Percentiles rank a stretch among this genome's conserved stretches.
phyloP scores from a whole-genome alignment of 2,329 filamentous ascomycete genomes.

The Trichoderma asperellum region DNA sequence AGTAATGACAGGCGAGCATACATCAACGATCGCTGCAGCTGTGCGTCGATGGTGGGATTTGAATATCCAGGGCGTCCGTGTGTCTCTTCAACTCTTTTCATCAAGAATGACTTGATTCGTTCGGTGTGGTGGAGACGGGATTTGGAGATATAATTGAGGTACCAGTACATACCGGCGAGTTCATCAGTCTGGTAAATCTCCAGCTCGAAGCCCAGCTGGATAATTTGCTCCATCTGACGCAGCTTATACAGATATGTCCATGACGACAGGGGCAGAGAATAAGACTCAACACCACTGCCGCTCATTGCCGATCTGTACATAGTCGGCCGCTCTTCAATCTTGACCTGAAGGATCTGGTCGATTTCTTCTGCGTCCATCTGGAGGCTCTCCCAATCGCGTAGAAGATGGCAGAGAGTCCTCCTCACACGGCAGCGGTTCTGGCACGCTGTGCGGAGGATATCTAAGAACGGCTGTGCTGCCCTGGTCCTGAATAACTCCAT shows the following conservation, averaged over 20 bases:
- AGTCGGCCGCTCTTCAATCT: conserved; percentile 64
- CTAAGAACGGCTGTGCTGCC: conserved; percentile 73
- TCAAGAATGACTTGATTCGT: conserved; percentile 70
- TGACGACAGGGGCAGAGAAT: conserved; percentile 75
- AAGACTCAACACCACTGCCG: conserved; percentile 55
- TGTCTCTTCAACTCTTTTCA: conserved; percentile 44
- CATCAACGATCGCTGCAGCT: conserved; percentile 54
- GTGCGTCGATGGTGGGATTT: conserved; percentile 43
- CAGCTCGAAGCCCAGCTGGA: conserved; percentile 93
- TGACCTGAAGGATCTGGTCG: conserved; percentile 67
- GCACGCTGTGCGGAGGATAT: conserved; percentile 81
- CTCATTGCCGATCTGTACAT: conserved; percentile 47
- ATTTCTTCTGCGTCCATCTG: conserved; percentile 81
- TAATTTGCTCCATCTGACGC: conserved; percentile 81
- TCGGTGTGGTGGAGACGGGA: conserved; percentile 71
- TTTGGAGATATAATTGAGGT: conserved; percentile 74
- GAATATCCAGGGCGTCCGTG: conserved; percentile 28
- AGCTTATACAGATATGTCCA: conserved; percentile 93
- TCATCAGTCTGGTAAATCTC: conserved; percentile 88
- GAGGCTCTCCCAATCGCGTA: conserved; percentile 81
- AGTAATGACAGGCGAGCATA: conserved; percentile 65
- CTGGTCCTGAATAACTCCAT: conserved; percentile 71
- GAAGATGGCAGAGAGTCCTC: conserved; percentile 83
- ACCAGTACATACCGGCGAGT: conserved; percentile 87
- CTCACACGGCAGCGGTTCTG: conserved; percentile 89